Evolutionary conservation across 768 basidiomycete genomes (phyloP), one percentile per base, ranked within the genome.

Genomic region (Pholiota conissans): DNA sequence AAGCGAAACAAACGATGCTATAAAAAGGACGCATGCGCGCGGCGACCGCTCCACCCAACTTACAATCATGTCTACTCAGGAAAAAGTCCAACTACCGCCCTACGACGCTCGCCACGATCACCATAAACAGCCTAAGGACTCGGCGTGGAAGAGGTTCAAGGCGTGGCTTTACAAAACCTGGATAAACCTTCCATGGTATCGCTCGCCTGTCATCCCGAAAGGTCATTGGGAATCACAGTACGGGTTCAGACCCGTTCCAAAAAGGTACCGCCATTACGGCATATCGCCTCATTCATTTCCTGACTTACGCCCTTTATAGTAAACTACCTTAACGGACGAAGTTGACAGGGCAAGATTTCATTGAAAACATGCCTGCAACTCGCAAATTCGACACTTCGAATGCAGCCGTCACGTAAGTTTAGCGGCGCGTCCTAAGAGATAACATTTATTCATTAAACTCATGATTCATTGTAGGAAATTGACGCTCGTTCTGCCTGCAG

Each of bases 181-280:
- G 42, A 45, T 45, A 22, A 45, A 45, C 3, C 27, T 55, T 6
- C 32, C 29, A 11, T 66, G 65, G 63, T 66, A 54, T 27, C 57
- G 56, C 27, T 18, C 57, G 24, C 65, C 65, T 10, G 50, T 48
- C 13, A 62, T 66, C 9, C 61, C 61, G 11, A 37, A 30, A 37
- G 63, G 63, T 14, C 65, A 57, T 49, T 63, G 63, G 61, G 55
- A 55, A 47, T 57, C 65, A 11, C 29, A 27, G 11, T 66, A 62
- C 30, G 59, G 63, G 3, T 62, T 55, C 54, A 54, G 52, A 37
- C 63, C 61, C 29, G 40, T 61, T 20, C 57, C 60, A 20, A 58
- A 56, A 47, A 57, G 58, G 58, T 49, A 45, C 11, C 28, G 49
- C 29, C 37, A 51, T 57, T 32, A 32, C 24, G 51, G n/a, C 35